phyloP scores from a whole-genome alignment of 2,329 filamentous ascomycete genomes.

The Xylariaceae sp. region DNA sequence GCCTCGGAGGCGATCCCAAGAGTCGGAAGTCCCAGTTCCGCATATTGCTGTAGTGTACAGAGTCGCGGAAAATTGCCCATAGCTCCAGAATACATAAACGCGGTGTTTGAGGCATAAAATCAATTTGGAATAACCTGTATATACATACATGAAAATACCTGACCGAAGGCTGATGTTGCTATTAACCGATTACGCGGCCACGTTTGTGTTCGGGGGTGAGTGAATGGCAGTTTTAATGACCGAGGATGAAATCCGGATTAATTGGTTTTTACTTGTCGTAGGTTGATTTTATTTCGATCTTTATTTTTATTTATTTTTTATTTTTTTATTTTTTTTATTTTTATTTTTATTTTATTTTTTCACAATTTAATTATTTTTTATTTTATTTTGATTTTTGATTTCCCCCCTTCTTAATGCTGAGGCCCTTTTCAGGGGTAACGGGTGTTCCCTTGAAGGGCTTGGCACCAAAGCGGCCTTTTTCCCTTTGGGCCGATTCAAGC shows the following conservation, averaged over 20 bases:
- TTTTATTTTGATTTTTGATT: neutral
- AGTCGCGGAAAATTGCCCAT: too few relatives aligned
- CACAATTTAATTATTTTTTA: too few relatives aligned
- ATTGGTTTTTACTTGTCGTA: neutral
- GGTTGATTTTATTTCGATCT: neutral
- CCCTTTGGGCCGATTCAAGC: conserved; percentile 5
- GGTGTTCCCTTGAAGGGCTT: conserved; percentile 13
- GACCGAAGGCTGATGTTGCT: neutral
- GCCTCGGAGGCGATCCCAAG: conserved; percentile 10
- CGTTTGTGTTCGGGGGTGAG: neutral
- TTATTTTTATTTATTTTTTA: too few relatives aligned
- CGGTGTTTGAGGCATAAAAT: neutral
- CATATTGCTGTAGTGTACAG: conserved; percentile 5
- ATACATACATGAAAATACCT: too few relatives aligned
- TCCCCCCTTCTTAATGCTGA: neutral
- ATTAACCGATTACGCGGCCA: neutral
- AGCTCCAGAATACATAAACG: neutral
- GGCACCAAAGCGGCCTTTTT: conserved; percentile 3
- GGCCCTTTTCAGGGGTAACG: too few relatives aligned
- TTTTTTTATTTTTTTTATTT: too few relatives aligned
- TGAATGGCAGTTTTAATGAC: neutral
- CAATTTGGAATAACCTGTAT: neutral
- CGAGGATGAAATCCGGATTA: neutral
- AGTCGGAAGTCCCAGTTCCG: conserved; percentile 23
- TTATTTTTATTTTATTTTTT: neutral